These are phyloP conservation scores for Aspergillus sp. DNA, from an alignment of 2,329 filamentous ascomycete genomes.

Conservation along the genomic window DNA sequence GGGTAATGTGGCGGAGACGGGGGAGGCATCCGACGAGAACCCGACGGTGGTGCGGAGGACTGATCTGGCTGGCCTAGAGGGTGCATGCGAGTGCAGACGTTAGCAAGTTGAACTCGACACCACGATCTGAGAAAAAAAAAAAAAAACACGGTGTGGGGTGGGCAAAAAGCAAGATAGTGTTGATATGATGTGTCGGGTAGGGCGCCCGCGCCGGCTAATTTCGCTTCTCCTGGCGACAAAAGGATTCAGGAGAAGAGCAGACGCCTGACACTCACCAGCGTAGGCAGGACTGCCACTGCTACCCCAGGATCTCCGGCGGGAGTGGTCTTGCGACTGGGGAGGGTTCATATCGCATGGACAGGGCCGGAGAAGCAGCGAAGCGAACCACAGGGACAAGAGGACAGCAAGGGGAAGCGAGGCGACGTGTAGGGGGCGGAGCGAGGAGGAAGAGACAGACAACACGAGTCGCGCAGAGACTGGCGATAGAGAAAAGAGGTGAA, in stretches of 20 bases:
- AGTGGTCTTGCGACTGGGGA: constrained; percentile 32
- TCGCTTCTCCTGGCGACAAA: constrained; percentile 9
- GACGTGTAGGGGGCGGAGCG: constrained; percentile 9
- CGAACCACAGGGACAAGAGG: neutral
- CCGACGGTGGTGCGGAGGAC: constrained; percentile 35
- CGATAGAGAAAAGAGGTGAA: neutral
- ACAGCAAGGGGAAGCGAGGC: constrained; percentile 5
- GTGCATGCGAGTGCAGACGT: constrained; percentile 7
- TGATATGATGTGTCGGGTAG: neutral
- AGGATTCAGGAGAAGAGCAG: constrained; percentile 5
- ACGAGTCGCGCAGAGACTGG: neutral
- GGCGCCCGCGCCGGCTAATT: constrained; percentile 4
- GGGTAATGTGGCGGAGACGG: constrained; percentile 51
- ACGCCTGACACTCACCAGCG: constrained; percentile 36
- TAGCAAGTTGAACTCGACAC: constrained; percentile 7
- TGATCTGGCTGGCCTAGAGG: constrained; percentile 30
- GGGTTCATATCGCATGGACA: constrained; percentile 37
- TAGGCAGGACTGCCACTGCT: constrained; percentile 37
- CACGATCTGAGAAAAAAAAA: neutral
- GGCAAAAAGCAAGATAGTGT: constrained; percentile 3
- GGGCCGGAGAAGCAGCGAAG: constrained; percentile 1
- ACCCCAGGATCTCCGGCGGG: constrained; percentile 37
- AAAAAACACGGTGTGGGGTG: neutral
- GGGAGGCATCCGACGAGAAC: constrained; percentile 50
- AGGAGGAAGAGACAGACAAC: constrained; percentile 4